These are phyloP conservation scores for Pelargonium citronellum DNA, from an alignment of 441 rosid species.

Conservation along the genomic window DNA sequence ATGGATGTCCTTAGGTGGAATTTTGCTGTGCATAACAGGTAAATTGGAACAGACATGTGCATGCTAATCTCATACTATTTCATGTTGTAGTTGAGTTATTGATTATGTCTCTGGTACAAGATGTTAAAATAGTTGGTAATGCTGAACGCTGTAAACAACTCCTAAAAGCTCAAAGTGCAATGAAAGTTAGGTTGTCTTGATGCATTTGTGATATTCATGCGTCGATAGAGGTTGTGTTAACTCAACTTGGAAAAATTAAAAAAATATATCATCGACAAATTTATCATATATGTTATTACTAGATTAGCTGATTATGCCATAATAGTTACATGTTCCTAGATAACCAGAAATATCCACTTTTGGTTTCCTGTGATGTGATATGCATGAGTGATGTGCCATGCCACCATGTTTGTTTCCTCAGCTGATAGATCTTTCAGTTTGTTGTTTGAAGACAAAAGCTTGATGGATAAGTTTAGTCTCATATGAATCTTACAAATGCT, in stretches of 20 bases:
- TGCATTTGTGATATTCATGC: neutral
- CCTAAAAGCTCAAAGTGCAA: neutral
- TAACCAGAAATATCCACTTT: neutral
- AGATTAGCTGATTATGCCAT: neutral
- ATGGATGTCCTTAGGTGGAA: slow-evolving; percentile 98
- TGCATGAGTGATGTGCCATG: neutral
- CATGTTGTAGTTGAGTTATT: neutral
- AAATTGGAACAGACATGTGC: slow-evolving; percentile 12
- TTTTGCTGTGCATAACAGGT: slow-evolving; percentile 94
- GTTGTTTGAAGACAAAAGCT: neutral
- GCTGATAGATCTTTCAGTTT: neutral
- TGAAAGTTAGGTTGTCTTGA: neutral
- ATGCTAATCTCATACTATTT: neutral
- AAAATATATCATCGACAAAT: neutral
- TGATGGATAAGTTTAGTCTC: neutral
- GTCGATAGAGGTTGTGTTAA: no score
- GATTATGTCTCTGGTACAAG: neutral
- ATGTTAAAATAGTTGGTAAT: neutral
- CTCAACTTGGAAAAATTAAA: neutral
- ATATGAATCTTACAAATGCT: neutral
- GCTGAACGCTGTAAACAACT: neutral
- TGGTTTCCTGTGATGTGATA: neutral
- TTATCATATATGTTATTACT: neutral
- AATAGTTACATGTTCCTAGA: neutral
- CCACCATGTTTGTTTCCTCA: neutral